Conservation (phyloP, 495 filamentous ascomycete genomes). For the Aspergillus mulundensis region DNA sequence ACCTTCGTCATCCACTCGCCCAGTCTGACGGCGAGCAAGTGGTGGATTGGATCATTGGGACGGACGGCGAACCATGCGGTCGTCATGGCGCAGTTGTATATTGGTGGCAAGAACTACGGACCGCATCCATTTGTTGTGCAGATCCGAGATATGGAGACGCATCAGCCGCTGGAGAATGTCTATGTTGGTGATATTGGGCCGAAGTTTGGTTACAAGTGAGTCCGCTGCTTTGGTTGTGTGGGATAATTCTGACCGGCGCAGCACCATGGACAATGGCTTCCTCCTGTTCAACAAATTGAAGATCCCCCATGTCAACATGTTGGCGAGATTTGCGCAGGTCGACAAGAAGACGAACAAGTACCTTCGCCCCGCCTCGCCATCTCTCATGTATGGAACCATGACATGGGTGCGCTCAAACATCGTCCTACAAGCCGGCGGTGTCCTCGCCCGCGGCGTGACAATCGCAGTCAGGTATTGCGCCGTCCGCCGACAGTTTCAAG, state of each 20-base stretch:
- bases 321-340: conserved; percentile 59
- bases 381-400: conserved; percentile 67
- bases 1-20: conserved; percentile 69
- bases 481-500: conserved; percentile 67
- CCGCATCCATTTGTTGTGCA: conserved; percentile 76
- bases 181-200: conserved; percentile 72
- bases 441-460: conserved; percentile 69
- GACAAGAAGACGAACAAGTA: conserved; percentile 61
- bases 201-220: conserved; percentile 63
- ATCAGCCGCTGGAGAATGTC: conserved; percentile 65
- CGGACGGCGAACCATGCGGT: conserved; percentile 69
- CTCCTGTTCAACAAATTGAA: conserved; percentile 67
- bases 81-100: conserved; percentile 68
- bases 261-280: conserved; percentile 75
- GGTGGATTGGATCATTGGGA: conserved; percentile 75
- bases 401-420: conserved; percentile 71
- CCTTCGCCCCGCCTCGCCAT: conserved; percentile 56
- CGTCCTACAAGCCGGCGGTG: conserved; percentile 60
- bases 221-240: neutral
- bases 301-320: conserved; percentile 65
- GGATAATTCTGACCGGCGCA: conserved; percentile 19
- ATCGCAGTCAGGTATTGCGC: conserved; percentile 69
- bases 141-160: conserved; percentile 64
- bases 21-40: conserved; percentile 64
- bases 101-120: conserved; percentile 59